Conservation (phyloP, 306 rosid genomes). For the Crotalaria pallida region DNA sequence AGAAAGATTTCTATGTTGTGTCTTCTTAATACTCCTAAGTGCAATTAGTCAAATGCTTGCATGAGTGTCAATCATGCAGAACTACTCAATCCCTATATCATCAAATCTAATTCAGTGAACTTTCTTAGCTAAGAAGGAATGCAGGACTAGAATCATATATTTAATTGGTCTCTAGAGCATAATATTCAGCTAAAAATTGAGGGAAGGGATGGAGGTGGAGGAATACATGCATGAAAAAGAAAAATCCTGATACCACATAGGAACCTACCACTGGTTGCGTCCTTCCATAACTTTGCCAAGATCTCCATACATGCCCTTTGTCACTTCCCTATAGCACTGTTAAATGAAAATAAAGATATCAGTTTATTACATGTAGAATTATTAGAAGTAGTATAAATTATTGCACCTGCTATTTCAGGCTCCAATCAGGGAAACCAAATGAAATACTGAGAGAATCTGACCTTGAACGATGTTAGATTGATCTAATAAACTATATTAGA, state of each 20-base stretch:
- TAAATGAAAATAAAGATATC: constrained; percentile 1
- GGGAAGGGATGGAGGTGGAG: not conserved
- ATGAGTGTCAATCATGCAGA: not conserved
- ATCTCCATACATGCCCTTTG: constrained; percentile 71
- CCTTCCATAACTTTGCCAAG: constrained; percentile 92
- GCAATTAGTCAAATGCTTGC: not conserved
- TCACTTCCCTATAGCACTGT: constrained; percentile 83
- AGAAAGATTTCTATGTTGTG: not conserved
- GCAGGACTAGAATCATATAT: not conserved
- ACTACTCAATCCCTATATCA: not conserved
- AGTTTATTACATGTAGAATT: not conserved
- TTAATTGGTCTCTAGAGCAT: not conserved
- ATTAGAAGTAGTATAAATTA: not conserved
- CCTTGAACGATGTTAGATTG: not conserved
- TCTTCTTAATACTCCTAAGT: not conserved
- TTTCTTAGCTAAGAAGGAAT: not conserved
- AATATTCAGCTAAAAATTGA: not conserved
- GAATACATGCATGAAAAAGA: not conserved
- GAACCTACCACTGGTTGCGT: constrained; percentile 79
- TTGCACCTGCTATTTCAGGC: not conserved
- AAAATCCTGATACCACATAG: constrained; percentile 27
- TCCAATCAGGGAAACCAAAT: constrained; percentile 3
- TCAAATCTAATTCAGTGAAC: not conserved
- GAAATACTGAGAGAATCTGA: not conserved
- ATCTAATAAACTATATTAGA: not conserved